Conservation (phyloP, 2,329 filamentous ascomycete species). For the Talaromyces atroroseus region DNA sequence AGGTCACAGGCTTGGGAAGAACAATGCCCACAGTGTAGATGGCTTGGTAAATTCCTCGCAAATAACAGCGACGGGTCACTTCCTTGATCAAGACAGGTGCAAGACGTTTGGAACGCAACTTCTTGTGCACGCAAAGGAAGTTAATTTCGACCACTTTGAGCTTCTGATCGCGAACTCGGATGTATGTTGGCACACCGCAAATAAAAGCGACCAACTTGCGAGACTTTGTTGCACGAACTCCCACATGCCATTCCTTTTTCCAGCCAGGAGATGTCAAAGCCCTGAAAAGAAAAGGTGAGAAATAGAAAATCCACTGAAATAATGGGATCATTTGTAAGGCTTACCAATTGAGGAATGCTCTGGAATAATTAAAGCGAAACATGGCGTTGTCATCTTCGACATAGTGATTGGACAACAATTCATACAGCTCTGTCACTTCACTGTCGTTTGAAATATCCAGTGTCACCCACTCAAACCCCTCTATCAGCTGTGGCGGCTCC, state of each 20-base stretch:
- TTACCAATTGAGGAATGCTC: conserved; percentile 82
- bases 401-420: conserved; percentile 87
- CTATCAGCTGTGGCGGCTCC: conserved; percentile 67
- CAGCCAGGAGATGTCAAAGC: conserved; percentile 92
- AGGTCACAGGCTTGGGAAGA: conserved; percentile 84
- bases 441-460: conserved; percentile 75
- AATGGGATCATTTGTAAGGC: not conserved
- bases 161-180: conserved; percentile 71
- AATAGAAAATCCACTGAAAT: not conserved
- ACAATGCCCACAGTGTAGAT: conserved; percentile 93
- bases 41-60: conserved; percentile 83
- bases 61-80: conserved; percentile 86
- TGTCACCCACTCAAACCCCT: conserved; percentile 90
- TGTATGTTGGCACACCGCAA: conserved; percentile 78
- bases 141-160: conserved; percentile 89
- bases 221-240: conserved; percentile 77
- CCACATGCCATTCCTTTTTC: conserved; percentile 91
- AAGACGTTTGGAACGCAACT: conserved; percentile 86
- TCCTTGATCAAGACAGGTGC: conserved; percentile 96
- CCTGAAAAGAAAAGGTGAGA: conserved; percentile 44
- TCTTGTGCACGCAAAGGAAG: conserved; percentile 97
- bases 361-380: conserved; percentile 95
- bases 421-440: conserved; percentile 83
- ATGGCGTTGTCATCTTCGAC: conserved; percentile 96
- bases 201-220: conserved; percentile 92